Conservation (phyloP, 495 filamentous ascomycete genomes). For the Daldinia concentrica region DNA sequence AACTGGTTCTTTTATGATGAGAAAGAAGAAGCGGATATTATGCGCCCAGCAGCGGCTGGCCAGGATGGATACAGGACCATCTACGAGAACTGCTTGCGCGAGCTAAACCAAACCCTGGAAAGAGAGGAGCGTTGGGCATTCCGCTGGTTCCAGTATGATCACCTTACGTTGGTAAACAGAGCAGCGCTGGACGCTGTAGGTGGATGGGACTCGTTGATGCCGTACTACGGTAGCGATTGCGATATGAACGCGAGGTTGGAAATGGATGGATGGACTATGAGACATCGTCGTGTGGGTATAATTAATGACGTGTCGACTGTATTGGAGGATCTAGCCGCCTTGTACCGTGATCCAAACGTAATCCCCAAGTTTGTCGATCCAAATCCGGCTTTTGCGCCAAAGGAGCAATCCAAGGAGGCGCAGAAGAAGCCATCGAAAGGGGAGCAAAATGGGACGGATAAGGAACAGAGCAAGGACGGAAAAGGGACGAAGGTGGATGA, state of each 20-base stretch:
- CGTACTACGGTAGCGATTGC: constrained; percentile 69
- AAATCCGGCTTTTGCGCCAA: constrained; percentile 38
- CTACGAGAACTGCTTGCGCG: constrained; percentile 50
- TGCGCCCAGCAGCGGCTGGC: constrained; percentile 44
- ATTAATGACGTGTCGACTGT: constrained; percentile 59
- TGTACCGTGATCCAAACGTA: constrained; percentile 50
- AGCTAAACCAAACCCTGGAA: constrained; percentile 45
- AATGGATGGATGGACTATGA: constrained; percentile 58
- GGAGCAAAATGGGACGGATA: not conserved
- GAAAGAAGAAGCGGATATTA: constrained; percentile 45
- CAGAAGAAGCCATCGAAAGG: constrained; percentile 1
- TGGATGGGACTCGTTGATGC: constrained; percentile 68
- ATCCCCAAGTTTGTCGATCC: constrained; percentile 47
- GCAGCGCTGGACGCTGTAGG: constrained; percentile 61
- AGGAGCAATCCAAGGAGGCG: constrained; percentile 13
- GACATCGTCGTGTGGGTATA: constrained; percentile 51
- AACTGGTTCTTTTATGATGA: constrained; percentile 50
- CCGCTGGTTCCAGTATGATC: constrained; percentile 52
- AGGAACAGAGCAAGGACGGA: constrained; percentile 8
- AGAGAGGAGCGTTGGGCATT: constrained; percentile 43
- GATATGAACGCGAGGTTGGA: constrained; percentile 64
- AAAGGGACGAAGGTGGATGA: constrained; percentile 4
- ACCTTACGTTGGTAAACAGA: constrained; percentile 60
- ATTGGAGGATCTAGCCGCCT: constrained; percentile 51
- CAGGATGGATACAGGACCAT: constrained; percentile 55